Base-by-base conservation (phyloP, 495 filamentous ascomycete species). In the Tuber melanosporum region DNA sequence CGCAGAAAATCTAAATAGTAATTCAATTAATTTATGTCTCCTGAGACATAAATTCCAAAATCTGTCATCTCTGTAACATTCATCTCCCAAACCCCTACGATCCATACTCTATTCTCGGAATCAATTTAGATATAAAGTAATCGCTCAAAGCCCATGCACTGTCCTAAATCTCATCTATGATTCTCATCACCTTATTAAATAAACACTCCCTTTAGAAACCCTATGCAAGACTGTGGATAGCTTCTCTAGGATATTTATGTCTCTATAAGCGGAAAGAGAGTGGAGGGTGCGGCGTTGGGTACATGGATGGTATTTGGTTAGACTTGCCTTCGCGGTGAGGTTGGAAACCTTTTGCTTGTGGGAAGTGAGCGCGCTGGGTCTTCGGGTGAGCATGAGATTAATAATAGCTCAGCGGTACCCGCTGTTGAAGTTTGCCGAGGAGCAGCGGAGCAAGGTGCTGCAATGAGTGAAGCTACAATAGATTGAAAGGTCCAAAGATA, bases 281-380 rank as follows among this genome's bases (percentile, higher is more conserved):
- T 3, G 2, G 49, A 12, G 22, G 22, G 22, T 3, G 49, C 9
- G 7, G 1, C 1, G 9, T 2, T 57, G 22, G 22, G 9, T 57
- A 22, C 10, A 3, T 17, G 9, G 3, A n/a, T 57, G 12, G 22
- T 57, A 8, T 26, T 22, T n/a, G 8, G 10, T 57, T 10, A 8
- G 3, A 0, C 12, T 9, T 3, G n/a, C 49, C 9, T 0, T 22
- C 0, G 22, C 0, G 7, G 9, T 26, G 7, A 10, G 7, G 49
- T 0, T 12, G 2, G 22, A 57, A 26, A 2, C 2, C 2, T 3
- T 12, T 57, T 57, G 6, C 9, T 26, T 57, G 22, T 5, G 19
- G 47, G 47, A 17, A 22, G 45, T 1, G 47, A 49, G 47, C 7
- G 3, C 9, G 9, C 1, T 57, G 7, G 22, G 3, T 57, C 7